phyloP scores from a whole-genome alignment of 2,329 filamentous ascomycete species.

The Calonectria pteridis region DNA sequence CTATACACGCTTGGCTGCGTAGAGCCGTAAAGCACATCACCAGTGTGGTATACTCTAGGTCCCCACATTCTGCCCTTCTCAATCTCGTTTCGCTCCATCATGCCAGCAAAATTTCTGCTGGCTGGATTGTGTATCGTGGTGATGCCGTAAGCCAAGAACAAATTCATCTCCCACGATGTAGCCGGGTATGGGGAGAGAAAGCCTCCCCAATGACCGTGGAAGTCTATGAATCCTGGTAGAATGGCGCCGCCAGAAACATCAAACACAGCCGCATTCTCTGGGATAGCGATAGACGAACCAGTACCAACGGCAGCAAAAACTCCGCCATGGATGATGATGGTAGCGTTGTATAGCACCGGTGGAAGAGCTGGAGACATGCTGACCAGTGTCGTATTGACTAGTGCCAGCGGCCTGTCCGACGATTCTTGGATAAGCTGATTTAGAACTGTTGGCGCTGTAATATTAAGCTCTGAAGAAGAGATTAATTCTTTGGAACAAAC shows the following conservation, averaged over 20 bases:
- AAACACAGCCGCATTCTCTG: no score
- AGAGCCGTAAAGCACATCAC: constrained; percentile 5
- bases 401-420: background rate
- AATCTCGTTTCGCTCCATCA: background rate
- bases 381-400: background rate
- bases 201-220: no score
- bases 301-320: no score
- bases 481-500: background rate
- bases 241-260: no score
- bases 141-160: background rate
- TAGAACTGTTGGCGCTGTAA: background rate
- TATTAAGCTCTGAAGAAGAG: background rate
- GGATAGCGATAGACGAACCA: background rate
- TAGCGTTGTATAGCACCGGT: background rate
- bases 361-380: background rate
- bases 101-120: background rate
- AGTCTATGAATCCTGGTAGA: no score
- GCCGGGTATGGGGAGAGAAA: no score
- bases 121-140: constrained; percentile 10
- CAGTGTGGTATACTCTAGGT: background rate
- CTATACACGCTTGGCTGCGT: background rate
- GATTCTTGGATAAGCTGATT: background rate
- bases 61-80: constrained; percentile 1
- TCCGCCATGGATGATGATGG: background rate
- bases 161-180: no score